These are phyloP conservation scores for Drosera spatulata DNA, from an alignment of 179 eudicot genomes.

Conservation along the genomic window DNA sequence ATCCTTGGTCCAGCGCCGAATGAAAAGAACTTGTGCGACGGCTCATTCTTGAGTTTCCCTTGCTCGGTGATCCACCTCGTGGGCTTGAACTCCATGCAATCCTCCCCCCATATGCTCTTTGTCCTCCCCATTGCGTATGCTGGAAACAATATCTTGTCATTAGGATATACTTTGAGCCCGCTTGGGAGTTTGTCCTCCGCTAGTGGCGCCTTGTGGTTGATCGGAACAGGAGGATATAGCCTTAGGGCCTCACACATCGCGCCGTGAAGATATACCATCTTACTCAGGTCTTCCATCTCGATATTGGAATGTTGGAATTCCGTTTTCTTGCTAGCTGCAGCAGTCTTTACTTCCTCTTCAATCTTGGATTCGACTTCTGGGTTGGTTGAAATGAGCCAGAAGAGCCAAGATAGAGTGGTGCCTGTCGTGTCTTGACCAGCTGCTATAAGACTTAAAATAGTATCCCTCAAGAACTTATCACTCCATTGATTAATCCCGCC, in stretches of 20 bases:
- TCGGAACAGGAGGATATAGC: conserved; percentile 39
- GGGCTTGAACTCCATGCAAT: conserved; percentile 17
- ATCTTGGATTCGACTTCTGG: conserved; percentile 4
- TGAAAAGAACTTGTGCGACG: conserved; percentile 29
- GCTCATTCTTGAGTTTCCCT: conserved; percentile 24
- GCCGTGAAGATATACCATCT: conserved; percentile 31
- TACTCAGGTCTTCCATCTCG: background rate
- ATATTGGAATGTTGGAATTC: too few species aligned
- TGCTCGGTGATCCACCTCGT: conserved; percentile 1
- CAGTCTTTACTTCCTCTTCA: conserved; percentile 2
- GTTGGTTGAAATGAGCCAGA: conserved; percentile 11
- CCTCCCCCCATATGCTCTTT: conserved; percentile 31
- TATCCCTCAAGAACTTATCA: conserved; percentile 16
- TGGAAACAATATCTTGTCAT: conserved; percentile 17
- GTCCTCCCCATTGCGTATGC: conserved; percentile 35
- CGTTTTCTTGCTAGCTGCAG: too few species aligned
- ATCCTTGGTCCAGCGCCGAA: too few species aligned
- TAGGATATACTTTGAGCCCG: conserved; percentile 33
- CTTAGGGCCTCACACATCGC: conserved; percentile 35
- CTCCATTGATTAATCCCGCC: background rate
- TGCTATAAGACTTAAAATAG: conserved; percentile 4
- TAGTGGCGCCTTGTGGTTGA: conserved; percentile 24
- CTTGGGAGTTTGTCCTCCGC: conserved; percentile 28
- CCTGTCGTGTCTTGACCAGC: conserved; percentile 20
- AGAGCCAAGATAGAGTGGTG: conserved; percentile 19